These are phyloP conservation scores for Bertia moriformis DNA, from an alignment of 2,329 filamentous ascomycete genomes.

Conservation along the genomic window DNA sequence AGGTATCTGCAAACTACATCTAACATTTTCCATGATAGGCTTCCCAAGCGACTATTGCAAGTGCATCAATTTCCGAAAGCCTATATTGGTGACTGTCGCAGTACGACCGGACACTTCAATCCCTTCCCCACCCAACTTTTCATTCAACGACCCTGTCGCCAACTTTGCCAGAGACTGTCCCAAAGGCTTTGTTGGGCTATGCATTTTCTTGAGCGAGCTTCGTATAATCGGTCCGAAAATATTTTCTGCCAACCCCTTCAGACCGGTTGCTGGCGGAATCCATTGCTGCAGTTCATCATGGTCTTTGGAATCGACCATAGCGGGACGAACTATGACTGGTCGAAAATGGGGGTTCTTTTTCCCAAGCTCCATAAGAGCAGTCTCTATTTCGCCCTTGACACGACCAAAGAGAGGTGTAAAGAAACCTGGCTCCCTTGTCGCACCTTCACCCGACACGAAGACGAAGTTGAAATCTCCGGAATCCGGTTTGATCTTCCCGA, in stretches of 20 bases:
- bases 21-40: no score
- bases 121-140: no score
- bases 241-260: not conserved
- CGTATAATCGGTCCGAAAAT: not conserved
- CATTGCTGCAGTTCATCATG: not conserved
- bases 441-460: conserved; percentile 52
- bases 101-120: no score
- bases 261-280: not conserved
- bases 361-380: conserved; percentile 6
- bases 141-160: not conserved
- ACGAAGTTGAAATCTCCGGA: conserved; percentile 51
- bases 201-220: not conserved
- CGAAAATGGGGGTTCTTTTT: not conserved
- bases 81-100: no score
- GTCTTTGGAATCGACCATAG: not conserved
- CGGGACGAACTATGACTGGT: not conserved
- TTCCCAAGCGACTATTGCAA: no score
- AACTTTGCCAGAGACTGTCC: not conserved
- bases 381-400: conserved; percentile 56
- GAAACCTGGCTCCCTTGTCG: conserved; percentile 37
- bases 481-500: conserved; percentile 26
- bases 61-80: no score
- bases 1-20: no score
- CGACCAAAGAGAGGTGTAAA: conserved; percentile 43
- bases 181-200: not conserved